Percentiles rank a stretch among this genome's conserved stretches.
Evolutionary conservation across 805 yeast genomes (phyloP).

Genomic region (Lipomyces chichibuensis): DNA sequence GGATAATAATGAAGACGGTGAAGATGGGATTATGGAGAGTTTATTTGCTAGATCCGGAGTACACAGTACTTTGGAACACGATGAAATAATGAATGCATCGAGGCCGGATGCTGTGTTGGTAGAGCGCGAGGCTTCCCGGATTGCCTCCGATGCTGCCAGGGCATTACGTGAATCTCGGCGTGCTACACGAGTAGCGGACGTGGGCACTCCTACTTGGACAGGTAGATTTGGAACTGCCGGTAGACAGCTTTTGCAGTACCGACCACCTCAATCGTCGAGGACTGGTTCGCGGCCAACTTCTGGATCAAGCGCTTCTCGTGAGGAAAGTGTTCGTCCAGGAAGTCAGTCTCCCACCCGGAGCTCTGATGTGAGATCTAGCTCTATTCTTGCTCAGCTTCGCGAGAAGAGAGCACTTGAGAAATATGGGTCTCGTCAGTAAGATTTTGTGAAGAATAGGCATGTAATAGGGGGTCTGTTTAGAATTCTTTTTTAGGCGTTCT

Average conservation of each 20-base stretch:
- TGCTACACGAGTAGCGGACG: constrained; percentile 50
- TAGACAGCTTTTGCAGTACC: constrained; percentile 11
- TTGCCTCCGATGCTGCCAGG: constrained; percentile 65
- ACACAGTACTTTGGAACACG: constrained; percentile 78
- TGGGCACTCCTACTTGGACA: constrained; percentile 96
- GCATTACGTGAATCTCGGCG: constrained; percentile 62
- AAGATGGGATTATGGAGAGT: constrained; percentile 71
- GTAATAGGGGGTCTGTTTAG: neutral
- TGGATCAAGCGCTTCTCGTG: neutral
- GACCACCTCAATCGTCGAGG: constrained; percentile 9
- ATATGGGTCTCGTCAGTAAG: neutral
- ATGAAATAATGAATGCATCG: constrained; percentile 63
- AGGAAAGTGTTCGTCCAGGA: neutral
- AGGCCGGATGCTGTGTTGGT: constrained; percentile 58
- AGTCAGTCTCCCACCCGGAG: constrained; percentile 21
- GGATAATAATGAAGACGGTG: constrained; percentile 42
- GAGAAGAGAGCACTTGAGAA: constrained; percentile 49
- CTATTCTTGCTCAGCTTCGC: constrained; percentile 55
- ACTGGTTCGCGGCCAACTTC: neutral
- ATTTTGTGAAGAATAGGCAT: neutral
- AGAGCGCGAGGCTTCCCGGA: constrained; percentile 63
- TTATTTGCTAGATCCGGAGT: constrained; percentile 72
- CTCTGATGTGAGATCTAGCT: constrained; percentile 47
- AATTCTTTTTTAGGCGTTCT: neutral
- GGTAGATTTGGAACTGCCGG: constrained; percentile 73